Conservation (phyloP, 2,329 filamentous ascomycete species). For the Hypomyces perniciosus region DNA sequence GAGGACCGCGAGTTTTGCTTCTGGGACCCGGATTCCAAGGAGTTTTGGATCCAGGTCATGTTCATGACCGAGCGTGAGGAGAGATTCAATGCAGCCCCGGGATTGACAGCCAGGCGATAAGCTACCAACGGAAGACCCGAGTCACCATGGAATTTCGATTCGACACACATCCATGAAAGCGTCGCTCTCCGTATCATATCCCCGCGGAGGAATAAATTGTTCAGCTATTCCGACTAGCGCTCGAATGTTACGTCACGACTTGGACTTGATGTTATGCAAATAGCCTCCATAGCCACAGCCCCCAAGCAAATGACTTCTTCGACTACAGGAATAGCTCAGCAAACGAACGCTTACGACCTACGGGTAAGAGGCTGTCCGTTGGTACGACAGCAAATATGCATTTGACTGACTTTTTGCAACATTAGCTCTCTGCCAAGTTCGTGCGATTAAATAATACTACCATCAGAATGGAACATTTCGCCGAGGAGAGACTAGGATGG, state of each 20-base stretch:
- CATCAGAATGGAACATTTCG: too few relatives aligned
- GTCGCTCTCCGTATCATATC: too few relatives aligned
- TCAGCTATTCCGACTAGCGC: too few relatives aligned
- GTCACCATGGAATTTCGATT: too few relatives aligned
- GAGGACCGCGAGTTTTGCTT: constrained; percentile 88
- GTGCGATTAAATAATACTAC: too few relatives aligned
- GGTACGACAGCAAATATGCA: neutral
- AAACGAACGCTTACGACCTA: neutral
- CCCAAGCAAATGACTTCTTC: too few relatives aligned
- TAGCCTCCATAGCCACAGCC: too few relatives aligned
- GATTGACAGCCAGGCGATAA: constrained; percentile 45
- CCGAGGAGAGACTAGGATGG: neutral
- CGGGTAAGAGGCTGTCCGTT: constrained; percentile 12
- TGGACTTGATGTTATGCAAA: too few relatives aligned
- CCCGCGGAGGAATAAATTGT: too few relatives aligned
- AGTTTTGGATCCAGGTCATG: constrained; percentile 96
- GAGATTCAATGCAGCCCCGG: constrained; percentile 65
- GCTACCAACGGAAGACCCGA: neutral
- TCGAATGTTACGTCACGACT: too few relatives aligned
- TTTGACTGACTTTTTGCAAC: constrained; percentile 3
- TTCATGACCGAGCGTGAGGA: constrained; percentile 98
- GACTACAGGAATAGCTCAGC: neutral
- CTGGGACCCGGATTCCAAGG: constrained; percentile 92
- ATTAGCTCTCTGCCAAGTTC: neutral
- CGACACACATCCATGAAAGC: too few relatives aligned